Evolutionary conservation across 2,329 filamentous ascomycete species (phyloP).

Genomic region (Fonsecaea pedrosoi): DNA sequence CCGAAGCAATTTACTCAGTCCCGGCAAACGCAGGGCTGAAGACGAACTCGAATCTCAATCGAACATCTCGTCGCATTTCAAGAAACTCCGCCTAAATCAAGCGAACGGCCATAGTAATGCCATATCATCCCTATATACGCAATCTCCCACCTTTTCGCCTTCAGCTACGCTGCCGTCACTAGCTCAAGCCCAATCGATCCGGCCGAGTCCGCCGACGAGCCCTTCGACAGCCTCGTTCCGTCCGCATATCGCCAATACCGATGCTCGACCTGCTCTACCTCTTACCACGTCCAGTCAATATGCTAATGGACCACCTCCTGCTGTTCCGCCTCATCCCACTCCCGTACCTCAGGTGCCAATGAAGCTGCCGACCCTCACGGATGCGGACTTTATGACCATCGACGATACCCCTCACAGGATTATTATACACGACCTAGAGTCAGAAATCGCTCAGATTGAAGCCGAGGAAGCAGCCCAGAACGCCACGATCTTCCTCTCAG

Average conservation of each 20-base stretch:
- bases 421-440: constrained; percentile 89
- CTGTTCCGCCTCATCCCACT: constrained; percentile 9
- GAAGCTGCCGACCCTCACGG: constrained; percentile 16
- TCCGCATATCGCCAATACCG: constrained; percentile 25
- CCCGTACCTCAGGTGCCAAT: constrained; percentile 1
- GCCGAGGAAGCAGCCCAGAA: constrained; percentile 55
- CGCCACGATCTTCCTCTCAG: constrained; percentile 74
- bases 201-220: constrained; percentile 8
- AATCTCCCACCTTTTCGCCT: neutral
- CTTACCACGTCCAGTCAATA: neutral
- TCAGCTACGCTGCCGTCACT: constrained; percentile 16
- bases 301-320: neutral
- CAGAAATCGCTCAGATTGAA: constrained; percentile 76
- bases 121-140: constrained; percentile 4
- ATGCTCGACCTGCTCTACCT: constrained; percentile 24
- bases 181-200: neutral
- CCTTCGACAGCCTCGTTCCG: constrained; percentile 14
- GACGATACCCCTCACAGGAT: constrained; percentile 87
- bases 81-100: constrained; percentile 37
- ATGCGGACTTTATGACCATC: constrained; percentile 74
- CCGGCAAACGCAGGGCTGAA: constrained; percentile 31
- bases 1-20: constrained; percentile 27
- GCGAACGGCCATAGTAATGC: constrained; percentile 11
- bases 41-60: constrained; percentile 33
- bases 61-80: constrained; percentile 37